These are phyloP conservation scores for Medakamo hakoo DNA, from an alignment of 139 green algal species.

Conservation along the genomic window DNA sequence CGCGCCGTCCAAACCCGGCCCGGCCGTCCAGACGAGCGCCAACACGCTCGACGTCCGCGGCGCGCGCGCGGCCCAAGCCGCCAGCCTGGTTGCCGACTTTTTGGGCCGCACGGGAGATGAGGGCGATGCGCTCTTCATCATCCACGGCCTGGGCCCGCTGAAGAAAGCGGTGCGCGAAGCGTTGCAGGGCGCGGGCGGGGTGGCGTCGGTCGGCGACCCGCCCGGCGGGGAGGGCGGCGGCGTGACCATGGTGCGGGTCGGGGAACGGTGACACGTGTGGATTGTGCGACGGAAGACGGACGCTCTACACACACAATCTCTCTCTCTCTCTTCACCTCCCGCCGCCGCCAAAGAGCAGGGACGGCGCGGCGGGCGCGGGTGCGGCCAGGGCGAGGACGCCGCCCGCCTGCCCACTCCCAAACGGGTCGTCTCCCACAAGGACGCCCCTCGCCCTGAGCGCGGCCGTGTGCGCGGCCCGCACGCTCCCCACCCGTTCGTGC, in stretches of 20 bases:
- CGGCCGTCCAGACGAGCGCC: conserved; percentile 16
- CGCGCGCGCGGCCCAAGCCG: conserved; percentile 7
- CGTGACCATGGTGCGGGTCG: conserved; percentile 12
- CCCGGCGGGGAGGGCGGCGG: conserved; percentile 15
- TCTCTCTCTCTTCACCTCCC: not conserved
- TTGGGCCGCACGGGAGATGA: conserved; percentile 1
- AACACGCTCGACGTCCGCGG: conserved; percentile 38
- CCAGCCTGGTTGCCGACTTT: conserved; percentile 5
- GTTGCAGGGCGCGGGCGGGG: conserved; percentile 4
- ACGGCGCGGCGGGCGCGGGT: no score
- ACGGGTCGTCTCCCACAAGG: not conserved
- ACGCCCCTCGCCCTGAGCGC: no score
- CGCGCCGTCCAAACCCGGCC: not conserved
- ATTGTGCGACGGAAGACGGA: no score
- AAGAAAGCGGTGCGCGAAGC: conserved; percentile 12
- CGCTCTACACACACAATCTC: no score
- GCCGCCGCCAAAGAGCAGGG: not conserved
- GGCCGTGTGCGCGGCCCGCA: not conserved
- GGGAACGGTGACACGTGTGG: not conserved
- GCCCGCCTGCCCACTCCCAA: not conserved
- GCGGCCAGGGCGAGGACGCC: no score
- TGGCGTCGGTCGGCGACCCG: conserved; percentile 13
- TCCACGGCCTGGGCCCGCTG: conserved; percentile 33
- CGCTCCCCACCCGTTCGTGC: not conserved
- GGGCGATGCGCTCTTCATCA: conserved; percentile 20